phyloP scores from a whole-genome alignment of 805 yeast genomes.

The Jamesozyma hellenica region DNA sequence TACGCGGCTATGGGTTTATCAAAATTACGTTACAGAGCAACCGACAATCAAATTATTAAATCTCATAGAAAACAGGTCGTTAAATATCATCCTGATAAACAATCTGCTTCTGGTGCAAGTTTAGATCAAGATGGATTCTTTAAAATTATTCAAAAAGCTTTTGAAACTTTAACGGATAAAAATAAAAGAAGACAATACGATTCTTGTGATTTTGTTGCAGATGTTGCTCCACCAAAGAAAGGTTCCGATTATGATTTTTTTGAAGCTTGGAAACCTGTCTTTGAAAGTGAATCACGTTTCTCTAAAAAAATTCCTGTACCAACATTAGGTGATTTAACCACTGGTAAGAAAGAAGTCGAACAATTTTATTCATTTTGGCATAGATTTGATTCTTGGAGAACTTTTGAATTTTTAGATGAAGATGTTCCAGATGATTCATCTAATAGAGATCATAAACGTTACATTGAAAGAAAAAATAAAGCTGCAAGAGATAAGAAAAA shows the following conservation, averaged over 20 bases:
- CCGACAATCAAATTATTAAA: slow-evolving; percentile 84
- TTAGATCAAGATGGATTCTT: slow-evolving; percentile 92
- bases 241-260: slow-evolving; percentile 69
- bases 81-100: slow-evolving; percentile 97
- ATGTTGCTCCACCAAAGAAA: slow-evolving; percentile 73
- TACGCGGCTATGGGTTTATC: slow-evolving; percentile 93
- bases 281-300: slow-evolving; percentile 83
- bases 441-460: slow-evolving; percentile 98
- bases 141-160: slow-evolving; percentile 95
- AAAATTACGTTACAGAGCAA: slow-evolving; percentile 83
- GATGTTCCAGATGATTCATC: slow-evolving; percentile 99
- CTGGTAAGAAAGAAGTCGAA: slow-evolving; percentile 75
- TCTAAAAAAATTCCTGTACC: slow-evolving; percentile 89
- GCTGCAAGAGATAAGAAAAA: slow-evolving; percentile 95
- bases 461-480: slow-evolving; percentile 93
- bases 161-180: slow-evolving; percentile 80
- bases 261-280: slow-evolving; percentile 88
- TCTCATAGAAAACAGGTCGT: slow-evolving; percentile 96
- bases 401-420: slow-evolving; percentile 95
- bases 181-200: slow-evolving; percentile 86
- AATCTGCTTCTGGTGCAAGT: slow-evolving; percentile 75
- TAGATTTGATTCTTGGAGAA: slow-evolving; percentile 94
- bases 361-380: slow-evolving; percentile 86
- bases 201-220: slow-evolving; percentile 85
- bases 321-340: slow-evolving; percentile 52